Percentiles rank a stretch among this genome's conserved stretches.
Conservation (phyloP, 139 green algal genomes). For the Haematococcus lacustris region DNA sequence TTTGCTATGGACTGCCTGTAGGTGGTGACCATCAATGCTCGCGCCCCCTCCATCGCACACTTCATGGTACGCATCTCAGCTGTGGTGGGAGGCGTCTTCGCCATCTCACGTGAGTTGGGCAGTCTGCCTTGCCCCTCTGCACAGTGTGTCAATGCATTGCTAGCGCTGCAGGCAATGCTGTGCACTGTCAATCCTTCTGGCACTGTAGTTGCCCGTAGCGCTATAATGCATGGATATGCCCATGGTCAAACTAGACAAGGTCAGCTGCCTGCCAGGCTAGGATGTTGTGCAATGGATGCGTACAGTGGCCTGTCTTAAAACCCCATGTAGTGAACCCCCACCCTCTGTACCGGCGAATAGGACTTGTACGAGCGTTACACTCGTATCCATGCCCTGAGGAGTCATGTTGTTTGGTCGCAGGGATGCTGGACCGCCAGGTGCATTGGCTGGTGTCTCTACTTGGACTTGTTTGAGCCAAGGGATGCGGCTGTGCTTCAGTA, state of each 20-base stretch:
- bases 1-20: too few species aligned
- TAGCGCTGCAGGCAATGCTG: not conserved
- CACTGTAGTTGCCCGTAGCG: too few species aligned
- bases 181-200: not conserved
- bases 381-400: not conserved
- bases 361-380: not conserved
- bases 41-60: slow-evolving; percentile 49
- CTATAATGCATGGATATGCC: too few species aligned
- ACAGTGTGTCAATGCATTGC: not conserved
- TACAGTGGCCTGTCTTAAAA: not conserved
- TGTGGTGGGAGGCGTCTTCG: slow-evolving; percentile 61
- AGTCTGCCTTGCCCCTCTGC: not conserved
- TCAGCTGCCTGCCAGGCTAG: not conserved
- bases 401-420: not conserved
- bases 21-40: slow-evolving; percentile 40
- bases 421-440: not conserved
- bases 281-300: not conserved
- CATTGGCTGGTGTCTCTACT: not conserved
- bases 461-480: too few species aligned
- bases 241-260: not conserved
- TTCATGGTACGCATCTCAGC: slow-evolving; percentile 69
- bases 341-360: not conserved
- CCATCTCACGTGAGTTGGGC: not conserved
- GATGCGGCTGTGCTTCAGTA: too few species aligned
- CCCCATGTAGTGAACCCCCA: not conserved